Conservation (phyloP, 371 early-diverging fungal genomes). For the Mortierella polycephala region DNA sequence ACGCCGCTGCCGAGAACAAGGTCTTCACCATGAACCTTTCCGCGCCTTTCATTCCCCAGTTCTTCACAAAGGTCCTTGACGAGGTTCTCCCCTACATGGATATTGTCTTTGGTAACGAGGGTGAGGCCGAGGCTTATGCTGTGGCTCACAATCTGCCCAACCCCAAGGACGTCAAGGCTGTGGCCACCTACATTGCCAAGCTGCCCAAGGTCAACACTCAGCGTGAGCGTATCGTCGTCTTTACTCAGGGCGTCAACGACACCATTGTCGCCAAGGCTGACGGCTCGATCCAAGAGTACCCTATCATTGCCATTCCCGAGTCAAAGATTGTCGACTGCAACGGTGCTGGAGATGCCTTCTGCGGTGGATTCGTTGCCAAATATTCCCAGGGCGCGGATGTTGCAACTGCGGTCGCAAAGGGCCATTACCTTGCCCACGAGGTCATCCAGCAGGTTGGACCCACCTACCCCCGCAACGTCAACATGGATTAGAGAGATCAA, state of each 20-base stretch:
- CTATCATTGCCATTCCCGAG: constrained; percentile 74
- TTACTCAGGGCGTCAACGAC: constrained; percentile 89
- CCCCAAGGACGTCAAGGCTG: constrained; percentile 77
- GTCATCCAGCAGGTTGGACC: constrained; percentile 93
- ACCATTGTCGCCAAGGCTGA: constrained; percentile 80
- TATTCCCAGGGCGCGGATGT: constrained; percentile 77
- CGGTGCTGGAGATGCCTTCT: constrained; percentile 98
- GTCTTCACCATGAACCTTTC: constrained; percentile 92
- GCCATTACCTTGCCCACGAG: constrained; percentile 90
- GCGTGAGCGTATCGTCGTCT: constrained; percentile 87
- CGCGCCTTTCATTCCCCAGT: constrained; percentile 94
- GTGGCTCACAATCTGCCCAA: constrained; percentile 70
- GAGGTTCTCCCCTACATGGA: constrained; percentile 86
- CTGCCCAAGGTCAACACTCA: constrained; percentile 80
- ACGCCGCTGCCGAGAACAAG: constrained; percentile 85
- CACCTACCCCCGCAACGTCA: constrained; percentile 70
- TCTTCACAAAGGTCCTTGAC: constrained; percentile 88
- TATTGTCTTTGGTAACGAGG: constrained; percentile 95
- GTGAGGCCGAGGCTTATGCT: constrained; percentile 91
- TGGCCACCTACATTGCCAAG: constrained; percentile 84
- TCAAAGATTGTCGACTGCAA: constrained; percentile 94
- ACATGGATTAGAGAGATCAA: constrained; percentile 18
- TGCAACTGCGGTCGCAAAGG: constrained; percentile 81
- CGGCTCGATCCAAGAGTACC: constrained; percentile 66
- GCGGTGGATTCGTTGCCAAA: constrained; percentile 92